These are phyloP conservation scores for Calocera viscosa DNA, from an alignment of 768 basidiomycete genomes.

Conservation along the genomic window DNA sequence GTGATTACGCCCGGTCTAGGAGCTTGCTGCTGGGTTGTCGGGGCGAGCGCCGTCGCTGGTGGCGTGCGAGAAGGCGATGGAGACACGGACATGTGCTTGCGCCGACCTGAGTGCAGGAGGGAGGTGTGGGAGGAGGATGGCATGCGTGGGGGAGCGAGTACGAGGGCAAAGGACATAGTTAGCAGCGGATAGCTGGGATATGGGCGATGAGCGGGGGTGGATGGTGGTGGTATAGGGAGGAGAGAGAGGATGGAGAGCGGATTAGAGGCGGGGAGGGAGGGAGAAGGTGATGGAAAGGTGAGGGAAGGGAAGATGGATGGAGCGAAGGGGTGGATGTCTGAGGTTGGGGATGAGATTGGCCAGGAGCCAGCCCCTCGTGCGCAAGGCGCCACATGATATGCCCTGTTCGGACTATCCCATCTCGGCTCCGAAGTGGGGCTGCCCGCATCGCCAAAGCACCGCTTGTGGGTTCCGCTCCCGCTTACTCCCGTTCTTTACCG, in stretches of 20 bases:
- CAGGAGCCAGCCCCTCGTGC: not conserved
- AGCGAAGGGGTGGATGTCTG: not conserved
- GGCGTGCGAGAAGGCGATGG: not conserved
- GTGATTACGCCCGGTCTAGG: conserved; percentile 5
- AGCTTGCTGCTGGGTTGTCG: not conserved
- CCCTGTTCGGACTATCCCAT: not conserved
- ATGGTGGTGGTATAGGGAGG: not conserved
- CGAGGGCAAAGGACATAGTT: conserved; percentile 6
- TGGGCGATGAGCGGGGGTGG: not conserved
- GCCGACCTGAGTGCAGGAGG: not conserved
- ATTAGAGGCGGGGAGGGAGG: not conserved
- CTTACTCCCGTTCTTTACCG: not conserved
- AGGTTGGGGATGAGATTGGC: not conserved
- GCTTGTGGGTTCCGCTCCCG: not conserved
- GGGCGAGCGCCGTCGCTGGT: not conserved
- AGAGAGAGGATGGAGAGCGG: not conserved
- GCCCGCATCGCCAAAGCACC: not conserved
- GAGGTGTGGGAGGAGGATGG: not conserved
- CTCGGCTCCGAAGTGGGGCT: not conserved
- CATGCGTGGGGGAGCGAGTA: conserved; percentile 4
- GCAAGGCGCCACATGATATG: not conserved
- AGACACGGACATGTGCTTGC: not conserved
- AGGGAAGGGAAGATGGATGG: not conserved
- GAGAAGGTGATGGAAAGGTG: not conserved
- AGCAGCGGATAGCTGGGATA: not conserved